Conservation (phyloP, 2,329 filamentous ascomycete genomes). For the Thelonectria discophora region DNA sequence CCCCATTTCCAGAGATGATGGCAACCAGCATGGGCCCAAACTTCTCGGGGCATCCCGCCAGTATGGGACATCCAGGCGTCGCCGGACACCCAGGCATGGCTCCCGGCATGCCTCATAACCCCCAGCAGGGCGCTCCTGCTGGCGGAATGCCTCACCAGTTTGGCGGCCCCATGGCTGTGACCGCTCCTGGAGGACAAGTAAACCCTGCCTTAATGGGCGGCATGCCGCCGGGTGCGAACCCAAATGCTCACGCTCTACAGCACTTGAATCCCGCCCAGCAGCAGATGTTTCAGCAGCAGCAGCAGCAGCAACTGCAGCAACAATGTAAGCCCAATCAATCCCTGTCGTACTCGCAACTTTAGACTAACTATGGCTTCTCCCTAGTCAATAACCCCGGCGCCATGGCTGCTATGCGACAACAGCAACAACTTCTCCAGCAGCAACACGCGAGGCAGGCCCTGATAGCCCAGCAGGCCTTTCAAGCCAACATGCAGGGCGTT, state of each 20-base stretch:
- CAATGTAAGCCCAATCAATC: conserved; percentile 46
- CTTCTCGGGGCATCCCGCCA: conserved; percentile 73
- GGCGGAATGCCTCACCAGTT: conserved; percentile 73
- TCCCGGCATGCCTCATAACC: conserved; percentile 71
- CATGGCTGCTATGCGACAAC: conserved; percentile 59
- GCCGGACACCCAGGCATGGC: conserved; percentile 69
- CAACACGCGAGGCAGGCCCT: conserved; percentile 63
- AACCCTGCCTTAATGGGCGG: conserved; percentile 80
- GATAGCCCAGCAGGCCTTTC: conserved; percentile 64
- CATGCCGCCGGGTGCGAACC: conserved; percentile 74
- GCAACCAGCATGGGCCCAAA: conserved; percentile 69
- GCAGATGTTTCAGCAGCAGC: conserved; percentile 66
- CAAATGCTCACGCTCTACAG: conserved; percentile 75
- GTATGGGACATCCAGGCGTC: conserved; percentile 77
- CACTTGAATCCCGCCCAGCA: conserved; percentile 72
- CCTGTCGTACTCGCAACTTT: neutral
- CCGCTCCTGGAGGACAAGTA: conserved; percentile 75
- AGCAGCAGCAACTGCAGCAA: conserved; percentile 51
- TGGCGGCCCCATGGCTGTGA: conserved; percentile 73
- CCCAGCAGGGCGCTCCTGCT: conserved; percentile 73
- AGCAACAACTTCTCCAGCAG: conserved; percentile 66
- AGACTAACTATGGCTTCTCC: conserved; percentile 23
- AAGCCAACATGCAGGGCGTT: conserved; percentile 58
- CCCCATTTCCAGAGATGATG: conserved; percentile 66
- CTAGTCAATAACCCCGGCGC: conserved; percentile 50